These are phyloP conservation scores for Scheffersomyces ergatensis DNA, from an alignment of 805 yeast genomes.

Conservation along the genomic window DNA sequence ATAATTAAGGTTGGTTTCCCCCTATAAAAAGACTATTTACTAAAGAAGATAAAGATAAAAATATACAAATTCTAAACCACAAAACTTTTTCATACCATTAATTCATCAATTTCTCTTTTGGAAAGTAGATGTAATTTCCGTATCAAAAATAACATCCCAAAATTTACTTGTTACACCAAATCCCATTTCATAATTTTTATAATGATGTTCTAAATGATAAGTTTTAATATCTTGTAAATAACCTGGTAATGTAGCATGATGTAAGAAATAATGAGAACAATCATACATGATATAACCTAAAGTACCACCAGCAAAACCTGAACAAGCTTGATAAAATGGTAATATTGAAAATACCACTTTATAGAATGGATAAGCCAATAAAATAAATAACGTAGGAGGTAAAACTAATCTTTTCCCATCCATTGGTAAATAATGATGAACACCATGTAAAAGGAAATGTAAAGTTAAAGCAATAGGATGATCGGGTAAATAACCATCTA, in stretches of 20 bases:
- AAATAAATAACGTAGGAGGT: constrained; percentile 86
- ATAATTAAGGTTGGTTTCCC: too few relatives aligned
- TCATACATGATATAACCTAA: constrained; percentile 92
- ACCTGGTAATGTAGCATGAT: constrained; percentile 79
- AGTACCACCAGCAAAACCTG: constrained; percentile 94
- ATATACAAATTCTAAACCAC: too few relatives aligned
- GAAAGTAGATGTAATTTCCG: constrained; percentile 59
- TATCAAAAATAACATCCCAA: constrained; percentile 92
- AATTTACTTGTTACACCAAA: constrained; percentile 93
- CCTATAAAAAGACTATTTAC: too few relatives aligned
- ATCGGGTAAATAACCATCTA: constrained; percentile 84
- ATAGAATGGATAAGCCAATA: constrained; percentile 78
- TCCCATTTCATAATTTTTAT: constrained; percentile 94
- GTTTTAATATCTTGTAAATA: constrained; percentile 78
- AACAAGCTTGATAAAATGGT: constrained; percentile 82
- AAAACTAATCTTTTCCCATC: constrained; percentile 88
- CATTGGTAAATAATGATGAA: constrained; percentile 98
- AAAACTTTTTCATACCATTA: too few relatives aligned
- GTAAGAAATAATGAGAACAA: constrained; percentile 89
- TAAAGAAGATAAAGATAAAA: too few relatives aligned
- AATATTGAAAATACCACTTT: constrained; percentile 69
- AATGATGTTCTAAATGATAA: constrained; percentile 95
- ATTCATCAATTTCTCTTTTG: constrained; percentile 33
- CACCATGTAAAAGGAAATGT: constrained; percentile 92
- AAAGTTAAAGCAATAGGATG: constrained; percentile 69